Evolutionary conservation across 176 grass and related monocot genomes (phyloP).

Genomic region (Otatea glauca): DNA sequence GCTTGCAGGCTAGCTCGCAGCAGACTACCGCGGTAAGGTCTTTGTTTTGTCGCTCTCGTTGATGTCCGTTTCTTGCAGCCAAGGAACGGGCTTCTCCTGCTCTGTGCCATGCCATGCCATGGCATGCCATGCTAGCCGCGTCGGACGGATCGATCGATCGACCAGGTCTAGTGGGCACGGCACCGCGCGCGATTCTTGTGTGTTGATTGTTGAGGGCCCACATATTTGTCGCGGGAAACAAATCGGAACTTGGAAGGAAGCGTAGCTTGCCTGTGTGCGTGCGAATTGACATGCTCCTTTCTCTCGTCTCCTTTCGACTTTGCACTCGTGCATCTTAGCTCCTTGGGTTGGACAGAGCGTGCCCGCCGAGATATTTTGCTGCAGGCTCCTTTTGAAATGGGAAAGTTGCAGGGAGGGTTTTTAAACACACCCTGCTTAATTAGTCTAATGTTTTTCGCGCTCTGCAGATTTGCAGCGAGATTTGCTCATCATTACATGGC

Average conservation of each 20-base stretch:
- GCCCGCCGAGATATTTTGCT: too few relatives aligned
- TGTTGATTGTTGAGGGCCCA: too few relatives aligned
- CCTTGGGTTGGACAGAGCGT: too few relatives aligned
- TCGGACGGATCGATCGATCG: not conserved
- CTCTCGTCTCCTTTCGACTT: not conserved
- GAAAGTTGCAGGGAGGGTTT: not conserved
- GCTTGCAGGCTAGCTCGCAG: not conserved
- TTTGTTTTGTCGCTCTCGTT: not conserved
- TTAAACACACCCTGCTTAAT: not conserved
- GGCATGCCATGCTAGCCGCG: not conserved
- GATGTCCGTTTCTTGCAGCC: not conserved
- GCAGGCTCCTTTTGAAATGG: not conserved
- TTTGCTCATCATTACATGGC: not conserved
- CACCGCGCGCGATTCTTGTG: not conserved
- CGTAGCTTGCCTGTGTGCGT: not conserved
- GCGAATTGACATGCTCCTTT: not conserved
- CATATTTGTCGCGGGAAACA: not conserved
- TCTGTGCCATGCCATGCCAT: too few relatives aligned
- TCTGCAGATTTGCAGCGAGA: not conserved
- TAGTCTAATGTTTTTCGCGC: not conserved
- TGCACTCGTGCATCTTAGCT: too few relatives aligned
- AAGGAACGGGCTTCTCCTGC: not conserved
- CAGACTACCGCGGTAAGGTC: not conserved
- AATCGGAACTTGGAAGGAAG: not conserved
- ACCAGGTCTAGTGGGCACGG: not conserved